These are phyloP conservation scores for Fraxinus pennsylvanica DNA, from an alignment of 257 asterid species.

Conservation along the genomic window DNA sequence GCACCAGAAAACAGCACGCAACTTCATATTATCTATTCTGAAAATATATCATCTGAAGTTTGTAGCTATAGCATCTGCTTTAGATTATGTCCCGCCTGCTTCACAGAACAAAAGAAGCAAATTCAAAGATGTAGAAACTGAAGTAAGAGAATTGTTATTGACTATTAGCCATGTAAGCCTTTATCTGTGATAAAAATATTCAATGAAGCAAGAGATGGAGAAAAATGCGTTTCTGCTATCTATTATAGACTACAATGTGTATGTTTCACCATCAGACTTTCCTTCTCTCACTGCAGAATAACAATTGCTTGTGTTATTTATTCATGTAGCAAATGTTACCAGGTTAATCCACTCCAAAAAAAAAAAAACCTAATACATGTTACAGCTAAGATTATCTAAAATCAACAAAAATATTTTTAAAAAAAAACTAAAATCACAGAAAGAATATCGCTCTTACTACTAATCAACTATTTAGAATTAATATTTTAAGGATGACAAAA, in stretches of 20 bases:
- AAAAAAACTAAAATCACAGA: background rate
- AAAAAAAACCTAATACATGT: too few species aligned
- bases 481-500: background rate
- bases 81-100: background rate
- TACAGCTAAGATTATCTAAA: too few species aligned
- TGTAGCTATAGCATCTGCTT: background rate
- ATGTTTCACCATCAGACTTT: background rate
- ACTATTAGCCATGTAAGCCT: slow-evolving; percentile 37
- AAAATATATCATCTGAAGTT: background rate
- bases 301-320: background rate
- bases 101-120: background rate
- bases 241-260: slow-evolving; percentile 14
- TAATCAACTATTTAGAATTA: background rate
- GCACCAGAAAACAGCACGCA: background rate
- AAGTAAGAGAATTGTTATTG: slow-evolving; percentile 21
- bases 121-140: background rate
- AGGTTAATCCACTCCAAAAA: background rate
- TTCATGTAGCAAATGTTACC: slow-evolving; percentile 10
- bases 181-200: slow-evolving; percentile 36
- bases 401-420: too few species aligned
- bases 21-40: background rate
- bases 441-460: background rate
- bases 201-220: slow-evolving; percentile 1
- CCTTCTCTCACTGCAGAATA: background rate
- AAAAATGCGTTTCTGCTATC: background rate